A percentile compares a stretch with the other conserved stretches of the same genome.
These are phyloP conservation scores for Penicillium fuscoglaucum DNA, from an alignment of 2,329 filamentous ascomycete species.

Conservation along the genomic window DNA sequence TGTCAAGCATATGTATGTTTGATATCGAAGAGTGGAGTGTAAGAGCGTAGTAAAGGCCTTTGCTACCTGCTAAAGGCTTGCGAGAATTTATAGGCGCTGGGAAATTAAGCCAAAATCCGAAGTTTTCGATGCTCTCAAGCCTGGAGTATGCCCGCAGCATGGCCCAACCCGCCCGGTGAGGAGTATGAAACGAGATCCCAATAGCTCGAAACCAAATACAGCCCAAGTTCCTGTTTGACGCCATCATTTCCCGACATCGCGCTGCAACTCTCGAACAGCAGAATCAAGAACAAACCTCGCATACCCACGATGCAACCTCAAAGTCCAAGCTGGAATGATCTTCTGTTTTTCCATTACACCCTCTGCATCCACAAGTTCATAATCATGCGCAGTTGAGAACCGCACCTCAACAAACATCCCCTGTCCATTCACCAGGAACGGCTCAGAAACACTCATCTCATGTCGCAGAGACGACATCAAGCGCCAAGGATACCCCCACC, in stretches of 20 bases:
- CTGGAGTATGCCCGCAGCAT: too few relatives aligned
- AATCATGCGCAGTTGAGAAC: conserved; percentile 31
- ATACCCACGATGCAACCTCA: conserved; percentile 30
- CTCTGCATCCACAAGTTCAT: conserved; percentile 25
- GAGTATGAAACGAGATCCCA: neutral
- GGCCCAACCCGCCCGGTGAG: too few relatives aligned
- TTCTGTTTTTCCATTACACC: conserved; percentile 23
- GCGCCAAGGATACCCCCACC: conserved; percentile 34
- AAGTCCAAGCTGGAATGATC: conserved; percentile 25
- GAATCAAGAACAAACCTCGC: conserved; percentile 27
- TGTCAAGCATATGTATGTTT: neutral
- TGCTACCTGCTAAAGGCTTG: too few relatives aligned
- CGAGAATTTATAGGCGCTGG: accelerated
- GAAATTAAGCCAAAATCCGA: too few relatives aligned
- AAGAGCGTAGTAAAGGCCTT: too few relatives aligned
- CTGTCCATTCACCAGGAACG: conserved; percentile 17
- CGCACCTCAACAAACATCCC: conserved; percentile 29
- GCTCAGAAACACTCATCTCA: conserved; percentile 30
- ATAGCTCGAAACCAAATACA: neutral
- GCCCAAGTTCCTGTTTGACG: neutral
- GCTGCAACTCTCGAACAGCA: neutral
- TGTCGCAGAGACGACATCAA: conserved; percentile 27
- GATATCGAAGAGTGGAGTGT: neutral
- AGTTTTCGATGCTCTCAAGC: too few relatives aligned
- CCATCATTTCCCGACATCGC: neutral